Percentiles rank a stretch among this genome's conserved stretches.
phyloP scores from a whole-genome alignment of 306 rosid species.

The Senna tora region DNA sequence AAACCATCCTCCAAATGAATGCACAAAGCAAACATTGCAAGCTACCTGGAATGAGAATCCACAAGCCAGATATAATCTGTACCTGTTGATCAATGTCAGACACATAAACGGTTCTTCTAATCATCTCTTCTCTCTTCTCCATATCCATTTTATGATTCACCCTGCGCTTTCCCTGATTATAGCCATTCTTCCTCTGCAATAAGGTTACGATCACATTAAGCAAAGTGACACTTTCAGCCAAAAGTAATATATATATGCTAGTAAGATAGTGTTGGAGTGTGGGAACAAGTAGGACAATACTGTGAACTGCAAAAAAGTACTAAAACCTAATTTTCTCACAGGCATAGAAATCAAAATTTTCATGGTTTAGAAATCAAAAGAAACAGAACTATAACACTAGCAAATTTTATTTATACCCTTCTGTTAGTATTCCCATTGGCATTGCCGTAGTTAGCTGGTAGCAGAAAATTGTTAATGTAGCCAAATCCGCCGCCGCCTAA shows the following conservation, averaged over 20 bases:
- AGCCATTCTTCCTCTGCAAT: slow-evolving; percentile 83
- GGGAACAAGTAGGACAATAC: slow-evolving; percentile 2
- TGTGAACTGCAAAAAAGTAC: slow-evolving; percentile 1
- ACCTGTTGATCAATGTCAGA: slow-evolving; percentile 99
- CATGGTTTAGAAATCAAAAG: slow-evolving; percentile 19
- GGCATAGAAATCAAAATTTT: background rate
- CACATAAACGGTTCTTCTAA: slow-evolving; percentile 92
- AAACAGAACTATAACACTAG: slow-evolving; percentile 1
- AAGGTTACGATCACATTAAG: slow-evolving; percentile 7
- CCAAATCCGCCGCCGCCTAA: slow-evolving; percentile 62
- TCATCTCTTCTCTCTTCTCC: slow-evolving; percentile 88
- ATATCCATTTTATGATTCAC: slow-evolving; percentile 64
- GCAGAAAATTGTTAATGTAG: slow-evolving; percentile 54
- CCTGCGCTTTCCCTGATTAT: slow-evolving; percentile 74
- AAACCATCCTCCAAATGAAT: slow-evolving; percentile 30
- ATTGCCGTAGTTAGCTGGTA: slow-evolving; percentile 49
- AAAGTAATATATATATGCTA: background rate
- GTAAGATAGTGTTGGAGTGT: background rate
- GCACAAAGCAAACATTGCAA: slow-evolving; percentile 26
- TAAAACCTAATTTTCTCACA: background rate
- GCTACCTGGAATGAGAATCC: slow-evolving; percentile 9
- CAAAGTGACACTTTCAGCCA: slow-evolving; percentile 17
- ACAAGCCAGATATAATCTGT: slow-evolving; percentile 16
- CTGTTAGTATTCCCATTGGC: slow-evolving; percentile 53
- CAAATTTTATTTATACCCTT: slow-evolving; percentile 54